Percentiles rank a stretch among this genome's conserved stretches.
Conservation (phyloP, 306 rosid species). For the Acacia confusa region DNA sequence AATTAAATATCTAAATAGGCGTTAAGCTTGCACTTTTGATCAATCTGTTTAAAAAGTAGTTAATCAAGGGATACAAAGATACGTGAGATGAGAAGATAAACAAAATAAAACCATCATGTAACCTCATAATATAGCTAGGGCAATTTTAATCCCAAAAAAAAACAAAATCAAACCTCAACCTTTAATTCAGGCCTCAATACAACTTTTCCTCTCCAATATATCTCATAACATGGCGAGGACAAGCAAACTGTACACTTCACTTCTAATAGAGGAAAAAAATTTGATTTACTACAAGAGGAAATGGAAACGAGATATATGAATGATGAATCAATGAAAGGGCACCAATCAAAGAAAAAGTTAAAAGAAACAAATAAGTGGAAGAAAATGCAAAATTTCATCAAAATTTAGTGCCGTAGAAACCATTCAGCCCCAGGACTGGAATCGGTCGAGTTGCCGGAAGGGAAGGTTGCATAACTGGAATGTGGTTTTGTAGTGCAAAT, state of each 20-base stretch:
- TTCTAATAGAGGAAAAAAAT: slow-evolving; percentile 37
- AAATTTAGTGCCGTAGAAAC: slow-evolving; percentile 46
- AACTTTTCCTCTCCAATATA: slow-evolving; percentile 26
- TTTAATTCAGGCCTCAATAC: slow-evolving; percentile 14
- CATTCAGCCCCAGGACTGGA: slow-evolving; percentile 60
- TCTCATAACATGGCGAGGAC: neutral
- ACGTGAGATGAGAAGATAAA: neutral
- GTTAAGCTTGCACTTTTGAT: neutral
- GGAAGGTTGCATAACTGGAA: slow-evolving; percentile 61
- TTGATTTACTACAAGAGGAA: neutral
- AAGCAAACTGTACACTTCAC: slow-evolving; percentile 43
- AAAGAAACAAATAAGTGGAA: neutral
- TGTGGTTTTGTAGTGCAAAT: slow-evolving; percentile 57
- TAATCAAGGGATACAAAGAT: neutral
- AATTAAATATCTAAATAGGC: neutral
- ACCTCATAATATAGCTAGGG: neutral
- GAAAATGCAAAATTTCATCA: slow-evolving; percentile 28
- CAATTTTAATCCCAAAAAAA: slow-evolving; percentile 16
- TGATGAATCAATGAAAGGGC: slow-evolving; percentile 3
- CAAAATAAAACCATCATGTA: neutral
- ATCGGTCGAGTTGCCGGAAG: slow-evolving; percentile 50
- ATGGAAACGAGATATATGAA: neutral
- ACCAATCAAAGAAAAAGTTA: neutral
- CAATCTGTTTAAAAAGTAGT: neutral
- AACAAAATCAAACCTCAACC: slow-evolving; percentile 28